These are phyloP conservation scores for Glycine latifolia DNA, from an alignment of 306 rosid species.

Conservation along the genomic window DNA sequence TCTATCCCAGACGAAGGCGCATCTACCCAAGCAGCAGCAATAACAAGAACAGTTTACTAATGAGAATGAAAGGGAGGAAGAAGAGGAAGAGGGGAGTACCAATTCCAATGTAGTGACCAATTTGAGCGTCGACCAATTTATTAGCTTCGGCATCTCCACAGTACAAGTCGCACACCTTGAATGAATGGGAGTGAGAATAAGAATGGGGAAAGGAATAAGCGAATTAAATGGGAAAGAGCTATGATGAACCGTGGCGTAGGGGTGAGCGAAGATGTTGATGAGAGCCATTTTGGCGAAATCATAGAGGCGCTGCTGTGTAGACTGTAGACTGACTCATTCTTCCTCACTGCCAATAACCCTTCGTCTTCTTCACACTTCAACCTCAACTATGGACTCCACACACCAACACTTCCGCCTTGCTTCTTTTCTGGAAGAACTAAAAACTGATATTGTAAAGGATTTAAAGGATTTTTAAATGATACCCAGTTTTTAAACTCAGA, in stretches of 20 bases:
- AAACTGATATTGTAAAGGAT: too few relatives aligned
- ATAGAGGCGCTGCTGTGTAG: constrained; percentile 74
- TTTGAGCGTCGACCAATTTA: constrained; percentile 85
- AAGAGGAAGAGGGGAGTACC: constrained; percentile 50
- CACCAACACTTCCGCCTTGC: too few relatives aligned
- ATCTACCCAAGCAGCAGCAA: constrained; percentile 50
- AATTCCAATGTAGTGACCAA: constrained; percentile 88
- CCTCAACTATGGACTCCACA: neutral
- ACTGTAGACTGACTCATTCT: constrained; percentile 70
- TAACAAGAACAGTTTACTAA: neutral
- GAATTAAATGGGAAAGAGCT: neutral
- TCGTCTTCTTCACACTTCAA: neutral
- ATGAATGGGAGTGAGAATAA: neutral
- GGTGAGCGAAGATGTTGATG: constrained; percentile 83
- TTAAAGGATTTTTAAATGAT: too few relatives aligned
- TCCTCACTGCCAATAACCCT: neutral
- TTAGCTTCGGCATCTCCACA: constrained; percentile 76
- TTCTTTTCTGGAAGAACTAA: neutral
- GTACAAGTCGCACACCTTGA: constrained; percentile 83
- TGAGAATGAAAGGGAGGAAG: too few relatives aligned
- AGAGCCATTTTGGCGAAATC: constrained; percentile 85
- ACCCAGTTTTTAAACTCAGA: too few relatives aligned
- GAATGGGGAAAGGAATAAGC: neutral
- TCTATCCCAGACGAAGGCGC: constrained; percentile 70
- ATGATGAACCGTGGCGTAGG: constrained; percentile 70